Evolutionary conservation across 768 basidiomycete genomes (phyloP), one percentile per base, ranked within the genome.

Genomic region (Termitomyces sp.): DNA sequence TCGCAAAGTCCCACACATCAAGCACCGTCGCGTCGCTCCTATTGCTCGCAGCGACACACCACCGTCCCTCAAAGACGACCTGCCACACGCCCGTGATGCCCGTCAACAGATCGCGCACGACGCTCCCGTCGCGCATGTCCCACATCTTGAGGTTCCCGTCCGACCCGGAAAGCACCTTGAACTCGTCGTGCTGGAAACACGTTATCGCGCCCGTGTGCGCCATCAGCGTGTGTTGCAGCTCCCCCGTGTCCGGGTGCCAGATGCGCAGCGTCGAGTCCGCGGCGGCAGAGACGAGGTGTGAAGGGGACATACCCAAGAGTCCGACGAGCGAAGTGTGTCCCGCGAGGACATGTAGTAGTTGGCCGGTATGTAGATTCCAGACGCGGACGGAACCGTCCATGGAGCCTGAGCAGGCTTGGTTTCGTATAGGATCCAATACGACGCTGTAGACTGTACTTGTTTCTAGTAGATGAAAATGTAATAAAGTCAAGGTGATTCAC

Each of bases 141-240:
- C 97, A 99, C 87, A 98, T 91, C 79, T 98, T 98, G 64, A 99
- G 79, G 57, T 91, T 93, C 16, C 97, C 97, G 63, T 98, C 97
- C 14, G 90, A 92, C 12, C 96, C 96, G 65, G 90, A 92, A 29
- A 99, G 81, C 44, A 98, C 92, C 69, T 97, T 98, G 78, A 92
- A 93, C 69, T 98, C 95, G 69, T 98, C 96, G 63, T 97, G 95
- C 71, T 96, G 94, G 80, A 98, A 98, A 74, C 96, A 99, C 17
- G 97, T 98, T 63, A 99, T 98, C n/a, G 96, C 95, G 21, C 95
- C 96, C 6, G 89, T 90, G 69, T 98, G 96, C 1, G 92, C 93
- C 4, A 88, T 86, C 31, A 99, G 82, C 0, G 88, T 86, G 62
- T 95, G 89, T 38, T 82, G 84, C 31, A 92, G 78, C 57, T 86